phyloP scores from a whole-genome alignment of 1,139 yeast species.

The Diutina siamensis region DNA sequence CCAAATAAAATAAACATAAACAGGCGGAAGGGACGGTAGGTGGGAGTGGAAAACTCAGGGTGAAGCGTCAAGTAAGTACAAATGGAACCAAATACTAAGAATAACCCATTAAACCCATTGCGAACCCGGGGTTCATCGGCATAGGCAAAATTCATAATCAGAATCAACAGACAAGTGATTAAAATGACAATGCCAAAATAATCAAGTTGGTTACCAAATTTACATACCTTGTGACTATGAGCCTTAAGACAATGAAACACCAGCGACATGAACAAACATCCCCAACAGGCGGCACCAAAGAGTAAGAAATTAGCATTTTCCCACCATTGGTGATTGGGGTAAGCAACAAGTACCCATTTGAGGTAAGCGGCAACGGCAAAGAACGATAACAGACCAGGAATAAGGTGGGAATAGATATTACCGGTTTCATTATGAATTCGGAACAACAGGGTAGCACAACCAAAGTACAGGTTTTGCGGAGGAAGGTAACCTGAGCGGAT shows the following conservation, averaged over 20 bases:
- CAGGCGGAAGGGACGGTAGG: slow-evolving; percentile 71
- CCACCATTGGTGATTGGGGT: slow-evolving; percentile 22
- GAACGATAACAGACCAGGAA: slow-evolving; percentile 38
- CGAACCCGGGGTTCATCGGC: slow-evolving; percentile 36
- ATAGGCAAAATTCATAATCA: slow-evolving; percentile 59
- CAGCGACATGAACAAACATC: slow-evolving; percentile 65
- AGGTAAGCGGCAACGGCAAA: slow-evolving; percentile 12
- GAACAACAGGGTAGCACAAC: slow-evolving; percentile 44
- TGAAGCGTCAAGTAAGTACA: slow-evolving; percentile 59
- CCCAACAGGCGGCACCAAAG: slow-evolving; percentile 29
- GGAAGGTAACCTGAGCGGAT: slow-evolving; percentile 67
- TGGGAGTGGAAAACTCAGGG: slow-evolving; percentile 53
- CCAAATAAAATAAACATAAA: slow-evolving; percentile 74
- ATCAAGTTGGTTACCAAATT: slow-evolving; percentile 70
- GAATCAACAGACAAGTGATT: slow-evolving; percentile 64
- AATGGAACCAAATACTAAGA: slow-evolving; percentile 39
- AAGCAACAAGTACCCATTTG: slow-evolving; percentile 11
- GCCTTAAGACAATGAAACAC: slow-evolving; percentile 66
- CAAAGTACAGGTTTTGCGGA: slow-evolving; percentile 44
- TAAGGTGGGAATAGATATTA: slow-evolving; percentile 69
- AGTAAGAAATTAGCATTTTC: slow-evolving; percentile 26
- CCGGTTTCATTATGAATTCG: slow-evolving; percentile 80
- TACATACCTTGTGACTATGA: slow-evolving; percentile 54
- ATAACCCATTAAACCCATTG: slow-evolving; percentile 34
- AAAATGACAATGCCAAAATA: slow-evolving; percentile 77